These are phyloP conservation scores for Lactifluus rugatus DNA, from an alignment of 768 basidiomycete genomes.

Conservation along the genomic window DNA sequence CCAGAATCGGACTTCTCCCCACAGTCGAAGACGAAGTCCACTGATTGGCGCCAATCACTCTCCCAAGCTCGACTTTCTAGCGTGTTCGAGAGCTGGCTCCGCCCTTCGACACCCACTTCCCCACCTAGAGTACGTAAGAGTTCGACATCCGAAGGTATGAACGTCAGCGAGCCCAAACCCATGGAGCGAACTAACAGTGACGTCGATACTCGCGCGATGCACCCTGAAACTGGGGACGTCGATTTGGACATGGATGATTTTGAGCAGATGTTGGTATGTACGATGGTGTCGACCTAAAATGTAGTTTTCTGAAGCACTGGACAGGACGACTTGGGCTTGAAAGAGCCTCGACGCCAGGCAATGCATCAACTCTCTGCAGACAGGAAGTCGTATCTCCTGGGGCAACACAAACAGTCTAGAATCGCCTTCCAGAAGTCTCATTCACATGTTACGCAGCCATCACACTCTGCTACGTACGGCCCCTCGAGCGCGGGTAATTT, in stretches of 20 bases:
- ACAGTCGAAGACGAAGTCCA: constrained; percentile 20
- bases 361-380: constrained; percentile 54
- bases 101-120: constrained; percentile 33
- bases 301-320: constrained; percentile 7
- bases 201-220: constrained; percentile 25
- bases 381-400: constrained; percentile 58
- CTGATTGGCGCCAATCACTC: constrained; percentile 45
- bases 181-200: constrained; percentile 32
- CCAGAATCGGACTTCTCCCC: constrained; percentile 20
- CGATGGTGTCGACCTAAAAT: neutral
- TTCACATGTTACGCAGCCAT: constrained; percentile 26
- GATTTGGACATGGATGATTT: constrained; percentile 42
- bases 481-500: constrained; percentile 47
- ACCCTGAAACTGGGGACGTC: constrained; percentile 23
- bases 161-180: constrained; percentile 63
- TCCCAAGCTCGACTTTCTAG: constrained; percentile 54
- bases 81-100: constrained; percentile 59
- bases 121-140: constrained; percentile 24
- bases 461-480: constrained; percentile 44
- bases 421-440: constrained; percentile 25
- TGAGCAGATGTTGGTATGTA: constrained; percentile 59
- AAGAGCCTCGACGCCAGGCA: constrained; percentile 52
- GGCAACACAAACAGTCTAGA: constrained; percentile 41
- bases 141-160: constrained; percentile 34
- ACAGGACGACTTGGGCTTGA: constrained; percentile 68